These are phyloP conservation scores for Xylariaceae sp. DNA, from an alignment of 2,329 filamentous ascomycete species.

Conservation along the genomic window DNA sequence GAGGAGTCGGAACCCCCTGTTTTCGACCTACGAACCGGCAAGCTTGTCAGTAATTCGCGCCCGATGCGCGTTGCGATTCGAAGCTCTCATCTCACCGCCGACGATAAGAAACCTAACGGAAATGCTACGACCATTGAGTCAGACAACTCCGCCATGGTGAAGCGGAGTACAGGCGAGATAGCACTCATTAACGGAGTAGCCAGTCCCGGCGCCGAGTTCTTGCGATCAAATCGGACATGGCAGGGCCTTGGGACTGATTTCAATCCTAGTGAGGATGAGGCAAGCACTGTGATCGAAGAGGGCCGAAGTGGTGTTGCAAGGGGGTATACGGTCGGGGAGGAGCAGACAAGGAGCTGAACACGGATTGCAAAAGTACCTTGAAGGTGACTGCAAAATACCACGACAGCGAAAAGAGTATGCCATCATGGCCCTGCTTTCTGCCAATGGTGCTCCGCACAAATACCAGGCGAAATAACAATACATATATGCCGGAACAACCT, in stretches of 20 bases:
- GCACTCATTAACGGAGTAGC: conserved; percentile 77
- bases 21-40: conserved; percentile 86
- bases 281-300: conserved; percentile 71
- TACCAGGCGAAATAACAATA: no score
- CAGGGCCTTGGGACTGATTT: conserved; percentile 88
- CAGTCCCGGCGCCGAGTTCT: conserved; percentile 87
- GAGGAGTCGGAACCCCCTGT: conserved; percentile 79
- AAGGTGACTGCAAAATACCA: no score
- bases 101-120: conserved; percentile 16
- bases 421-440: no score
- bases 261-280: conserved; percentile 43
- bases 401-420: no score
- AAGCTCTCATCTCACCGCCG: conserved; percentile 23
- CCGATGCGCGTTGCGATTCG: conserved; percentile 58
- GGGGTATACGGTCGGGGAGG: conserved; percentile 75
- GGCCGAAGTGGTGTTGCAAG: conserved; percentile 83
- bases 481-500: no score
- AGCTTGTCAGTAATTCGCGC: conserved; percentile 71
- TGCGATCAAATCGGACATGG: conserved; percentile 83
- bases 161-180: conserved; percentile 61
- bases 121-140: conserved; percentile 24
- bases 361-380: neutral
- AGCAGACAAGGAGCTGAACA: conserved; percentile 34
- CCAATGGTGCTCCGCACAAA: no score
- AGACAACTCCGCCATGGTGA: conserved; percentile 52